Conservation (phyloP, 108 stramenopile genomes). For the Skeletonema tropicum region DNA sequence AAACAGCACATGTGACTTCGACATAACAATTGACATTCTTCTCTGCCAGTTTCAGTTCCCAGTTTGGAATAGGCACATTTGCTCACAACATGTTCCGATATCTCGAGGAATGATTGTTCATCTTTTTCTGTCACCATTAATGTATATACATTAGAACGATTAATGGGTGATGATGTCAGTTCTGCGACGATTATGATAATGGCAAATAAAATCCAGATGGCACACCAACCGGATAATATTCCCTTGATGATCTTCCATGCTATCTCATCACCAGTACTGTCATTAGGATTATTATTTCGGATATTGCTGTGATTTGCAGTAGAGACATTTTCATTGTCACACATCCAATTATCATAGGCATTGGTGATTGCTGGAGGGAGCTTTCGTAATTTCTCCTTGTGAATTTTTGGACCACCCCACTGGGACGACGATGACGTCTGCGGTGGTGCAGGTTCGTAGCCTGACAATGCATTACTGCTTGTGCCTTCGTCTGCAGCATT, state of each 20-base stretch:
- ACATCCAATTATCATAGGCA: background rate
- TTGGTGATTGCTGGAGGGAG: background rate
- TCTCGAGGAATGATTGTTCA: conserved; percentile 10
- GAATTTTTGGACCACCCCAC: background rate
- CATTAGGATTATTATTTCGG: background rate
- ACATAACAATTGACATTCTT: conserved; percentile 22
- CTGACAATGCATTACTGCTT: background rate
- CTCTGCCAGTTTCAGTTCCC: conserved; percentile 16
- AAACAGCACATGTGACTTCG: conserved; percentile 26
- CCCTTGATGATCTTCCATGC: conserved; percentile 15
- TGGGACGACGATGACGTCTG: no score
- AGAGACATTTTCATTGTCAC: background rate
- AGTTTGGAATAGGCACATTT: conserved; percentile 15
- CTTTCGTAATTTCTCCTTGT: background rate
- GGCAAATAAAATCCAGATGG: conserved; percentile 20
- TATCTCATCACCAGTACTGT: background rate
- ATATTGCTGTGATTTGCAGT: no score
- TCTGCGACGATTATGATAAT: conserved; percentile 5
- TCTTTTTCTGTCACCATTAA: conserved; percentile 1
- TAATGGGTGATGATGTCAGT: background rate
- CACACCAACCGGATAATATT: conserved; percentile 11
- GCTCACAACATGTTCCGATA: conserved; percentile 5
- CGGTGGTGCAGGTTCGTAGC: no score
- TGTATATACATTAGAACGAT: background rate
- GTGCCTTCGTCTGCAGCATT: background rate